Evolutionary conservation across 208 protist species (phyloP), one percentile per base, ranked within the genome.

Genomic region (Leishmania lainsoni): DNA sequence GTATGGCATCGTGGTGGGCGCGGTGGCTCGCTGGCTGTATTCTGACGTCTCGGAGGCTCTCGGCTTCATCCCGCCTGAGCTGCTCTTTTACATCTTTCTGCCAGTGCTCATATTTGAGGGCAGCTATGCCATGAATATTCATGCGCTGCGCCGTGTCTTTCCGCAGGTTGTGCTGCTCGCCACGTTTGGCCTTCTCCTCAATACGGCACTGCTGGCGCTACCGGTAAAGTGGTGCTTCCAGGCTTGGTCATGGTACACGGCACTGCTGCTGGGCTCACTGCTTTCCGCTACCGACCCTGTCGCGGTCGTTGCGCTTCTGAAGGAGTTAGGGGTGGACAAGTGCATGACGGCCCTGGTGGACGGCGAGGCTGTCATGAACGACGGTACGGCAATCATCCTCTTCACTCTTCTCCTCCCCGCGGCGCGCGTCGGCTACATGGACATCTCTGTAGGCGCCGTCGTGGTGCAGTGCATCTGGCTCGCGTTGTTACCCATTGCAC

Each of bases 241-340:
- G 54, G 49, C 80, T 6, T 97, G 91, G 92, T 90, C 87, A 52
- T 95, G 89, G 90, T 92, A 93, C 80, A 66, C 91, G 71, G 84
- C 90, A 54, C 54, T 93, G 70, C 78, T 97, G 61, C 87, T 97
- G 9, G 95, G 95, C 45, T 92, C 94, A 10, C 86, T 97, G 39
- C 89, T 97, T 32, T 95, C 91, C 61, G 95, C 95, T 45, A 98
- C 94, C 0, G 95, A 98, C 85, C 95, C 95, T n/a, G 94, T 98
- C 22, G 94, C 95, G 68, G 94, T 97, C 42, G 94, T 98, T 4
- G 85, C 94, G 70, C 84, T 97, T 72, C 86, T 98, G 49, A 95
- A 97, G 80, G 91, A 91, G 29, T 81, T 98, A 76, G 90, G 91
- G 58, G 92, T 94, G 56, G 84, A 95, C 63, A 94, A 92, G 76